A percentile compares a stretch with the other conserved stretches of the same genome.
phyloP scores from a whole-genome alignment of 768 basidiomycete species.

The Lactarius akahatsu region DNA sequence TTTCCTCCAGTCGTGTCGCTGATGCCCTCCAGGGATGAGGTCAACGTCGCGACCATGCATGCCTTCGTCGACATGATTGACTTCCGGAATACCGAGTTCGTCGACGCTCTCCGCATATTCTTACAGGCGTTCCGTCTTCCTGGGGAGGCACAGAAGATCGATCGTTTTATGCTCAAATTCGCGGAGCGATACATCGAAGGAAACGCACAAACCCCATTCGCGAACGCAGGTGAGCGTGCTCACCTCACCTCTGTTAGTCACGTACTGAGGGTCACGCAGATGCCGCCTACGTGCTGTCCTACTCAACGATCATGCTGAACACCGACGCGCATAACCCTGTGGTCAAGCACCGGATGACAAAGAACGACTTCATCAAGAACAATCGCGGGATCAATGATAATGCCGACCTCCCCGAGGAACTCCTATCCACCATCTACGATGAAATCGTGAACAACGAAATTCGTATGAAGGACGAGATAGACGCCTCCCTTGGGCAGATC shows the following conservation, averaged over 20 bases:
- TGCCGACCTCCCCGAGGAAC: constrained; percentile 83
- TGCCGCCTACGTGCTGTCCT: constrained; percentile 91
- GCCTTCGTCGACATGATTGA: constrained; percentile 94
- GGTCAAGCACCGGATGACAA: constrained; percentile 93
- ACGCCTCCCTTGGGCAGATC: constrained; percentile 47
- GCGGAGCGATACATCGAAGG: constrained; percentile 94
- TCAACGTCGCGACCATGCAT: constrained; percentile 93
- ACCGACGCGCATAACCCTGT: constrained; percentile 97
- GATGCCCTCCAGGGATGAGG: constrained; percentile 62
- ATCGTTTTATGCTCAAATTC: constrained; percentile 98
- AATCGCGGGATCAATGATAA: constrained; percentile 96
- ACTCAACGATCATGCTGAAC: constrained; percentile 93
- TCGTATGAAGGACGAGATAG: constrained; percentile 97
- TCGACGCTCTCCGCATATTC: constrained; percentile 87
- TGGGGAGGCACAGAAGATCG: constrained; percentile 97
- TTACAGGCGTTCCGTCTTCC: constrained; percentile 96
- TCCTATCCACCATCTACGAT: constrained; percentile 76
- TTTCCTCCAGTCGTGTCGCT: constrained; percentile 6
- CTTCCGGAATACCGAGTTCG: constrained; percentile 76
- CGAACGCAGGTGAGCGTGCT: constrained; percentile 80
- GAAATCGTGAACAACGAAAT: constrained; percentile 93
- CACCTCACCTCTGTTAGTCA: neutral
- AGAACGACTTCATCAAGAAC: constrained; percentile 87
- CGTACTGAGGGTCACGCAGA: constrained; percentile 46
- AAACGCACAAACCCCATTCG: constrained; percentile 81